Conservation (phyloP, 2,329 filamentous ascomycete genomes). For the Xylaria digitata region DNA sequence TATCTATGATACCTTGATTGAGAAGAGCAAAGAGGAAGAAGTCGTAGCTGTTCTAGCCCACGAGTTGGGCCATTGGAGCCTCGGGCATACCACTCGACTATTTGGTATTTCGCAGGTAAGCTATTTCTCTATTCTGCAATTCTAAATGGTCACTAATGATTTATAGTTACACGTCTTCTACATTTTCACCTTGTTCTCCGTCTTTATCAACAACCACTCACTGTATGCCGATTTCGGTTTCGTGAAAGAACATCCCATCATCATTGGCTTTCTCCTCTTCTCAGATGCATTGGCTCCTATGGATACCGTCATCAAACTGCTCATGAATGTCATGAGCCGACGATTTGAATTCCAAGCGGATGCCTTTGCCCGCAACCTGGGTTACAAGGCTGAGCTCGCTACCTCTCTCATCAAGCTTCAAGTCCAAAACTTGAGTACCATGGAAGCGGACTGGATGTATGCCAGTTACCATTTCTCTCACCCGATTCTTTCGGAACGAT, state of each 20-base stretch:
- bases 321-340: constrained; percentile 95
- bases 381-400: constrained; percentile 85
- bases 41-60: constrained; percentile 95
- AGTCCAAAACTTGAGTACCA: constrained; percentile 96
- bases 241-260: constrained; percentile 82
- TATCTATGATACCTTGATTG: constrained; percentile 96
- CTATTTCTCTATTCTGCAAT: background rate
- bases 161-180: constrained; percentile 90
- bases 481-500: constrained; percentile 91
- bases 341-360: constrained; percentile 98
- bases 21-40: constrained; percentile 92
- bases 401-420: constrained; percentile 95
- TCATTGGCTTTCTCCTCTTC: constrained; percentile 97
- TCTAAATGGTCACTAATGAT: constrained; percentile 45
- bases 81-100: constrained; percentile 92
- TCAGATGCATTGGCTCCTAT: constrained; percentile 95
- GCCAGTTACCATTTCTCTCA: constrained; percentile 99
- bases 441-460: constrained; percentile 99
- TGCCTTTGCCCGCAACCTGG: constrained; percentile 84
- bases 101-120: constrained; percentile 85
- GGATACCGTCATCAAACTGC: constrained; percentile 91
- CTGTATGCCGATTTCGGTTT: constrained; percentile 95
- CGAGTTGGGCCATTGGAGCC: constrained; percentile 96
- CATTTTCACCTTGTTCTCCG: constrained; percentile 94
- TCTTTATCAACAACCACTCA: constrained; percentile 95